A percentile compares a stretch with the other conserved stretches of the same genome.
Evolutionary conservation across 208 protist species (phyloP).

Genomic region (Leishmania mexicana): DNA sequence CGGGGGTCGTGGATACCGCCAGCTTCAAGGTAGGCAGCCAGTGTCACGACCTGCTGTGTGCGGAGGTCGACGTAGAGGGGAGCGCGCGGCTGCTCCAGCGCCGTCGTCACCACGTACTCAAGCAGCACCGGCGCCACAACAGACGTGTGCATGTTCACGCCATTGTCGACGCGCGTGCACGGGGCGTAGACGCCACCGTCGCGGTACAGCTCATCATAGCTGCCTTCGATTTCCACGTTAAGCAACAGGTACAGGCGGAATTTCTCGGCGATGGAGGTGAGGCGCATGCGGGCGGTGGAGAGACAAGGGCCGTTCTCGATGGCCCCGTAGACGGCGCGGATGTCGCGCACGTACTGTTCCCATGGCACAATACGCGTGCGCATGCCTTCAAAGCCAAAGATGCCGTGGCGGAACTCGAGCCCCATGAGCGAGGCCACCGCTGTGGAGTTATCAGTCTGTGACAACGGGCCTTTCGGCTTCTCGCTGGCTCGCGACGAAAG

Average conservation of each 20-base stretch:
- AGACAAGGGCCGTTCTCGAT: slow-evolving; percentile 90
- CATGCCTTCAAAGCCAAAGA: slow-evolving; percentile 71
- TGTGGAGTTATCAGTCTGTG: background rate
- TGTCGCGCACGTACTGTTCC: slow-evolving; percentile 73
- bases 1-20: slow-evolving; percentile 63
- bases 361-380: slow-evolving; percentile 68
- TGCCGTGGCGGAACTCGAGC: slow-evolving; percentile 40
- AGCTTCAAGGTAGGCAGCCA: slow-evolving; percentile 67
- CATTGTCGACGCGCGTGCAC: slow-evolving; percentile 81
- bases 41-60: slow-evolving; percentile 36
- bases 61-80: slow-evolving; percentile 55
- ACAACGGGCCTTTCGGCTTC: background rate
- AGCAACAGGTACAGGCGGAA: slow-evolving; percentile 84
- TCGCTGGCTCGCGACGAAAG: background rate
- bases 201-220: slow-evolving; percentile 42
- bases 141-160: slow-evolving; percentile 55
- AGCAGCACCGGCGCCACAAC: slow-evolving; percentile 71
- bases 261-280: slow-evolving; percentile 79
- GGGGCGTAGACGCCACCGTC: slow-evolving; percentile 72
- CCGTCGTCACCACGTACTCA: slow-evolving; percentile 68
- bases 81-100: slow-evolving; percentile 64
- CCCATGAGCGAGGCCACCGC: slow-evolving; percentile 16
- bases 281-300: slow-evolving; percentile 71
- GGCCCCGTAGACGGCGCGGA: slow-evolving; percentile 60
- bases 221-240: slow-evolving; percentile 71